Conservation (phyloP, 139 green algal genomes). For the Nannochloris sp. region DNA sequence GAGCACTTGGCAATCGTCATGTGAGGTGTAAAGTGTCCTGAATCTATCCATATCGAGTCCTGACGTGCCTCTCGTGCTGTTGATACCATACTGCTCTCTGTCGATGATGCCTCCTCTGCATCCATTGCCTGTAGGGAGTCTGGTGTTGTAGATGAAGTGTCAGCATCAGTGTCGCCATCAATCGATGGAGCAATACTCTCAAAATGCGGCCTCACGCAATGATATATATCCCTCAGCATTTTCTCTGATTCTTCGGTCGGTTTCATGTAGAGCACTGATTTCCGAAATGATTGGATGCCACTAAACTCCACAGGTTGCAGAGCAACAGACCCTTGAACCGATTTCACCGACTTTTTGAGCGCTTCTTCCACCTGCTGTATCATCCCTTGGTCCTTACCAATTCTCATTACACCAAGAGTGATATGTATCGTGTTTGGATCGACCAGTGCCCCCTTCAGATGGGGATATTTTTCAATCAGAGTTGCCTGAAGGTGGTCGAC, state of each 20-base stretch:
- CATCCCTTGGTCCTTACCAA: background rate
- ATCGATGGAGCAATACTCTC: background rate
- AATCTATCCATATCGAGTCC: too few relatives aligned
- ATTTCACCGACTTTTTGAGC: background rate
- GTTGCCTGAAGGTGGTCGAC: background rate
- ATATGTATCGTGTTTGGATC: slow-evolving; percentile 5
- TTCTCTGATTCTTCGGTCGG: background rate
- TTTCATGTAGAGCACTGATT: slow-evolving; percentile 4
- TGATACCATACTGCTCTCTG: too few relatives aligned
- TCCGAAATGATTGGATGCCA: slow-evolving; percentile 1
- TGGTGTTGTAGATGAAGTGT: too few relatives aligned
- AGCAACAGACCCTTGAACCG: background rate
- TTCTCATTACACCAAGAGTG: slow-evolving; percentile 2
- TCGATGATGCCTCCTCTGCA: too few relatives aligned
- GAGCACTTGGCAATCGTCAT: slow-evolving; percentile 9
- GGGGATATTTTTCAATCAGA: background rate
- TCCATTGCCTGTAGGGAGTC: too few relatives aligned
- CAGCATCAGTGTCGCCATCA: background rate
- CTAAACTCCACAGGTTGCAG: background rate
- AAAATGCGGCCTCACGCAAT: background rate
- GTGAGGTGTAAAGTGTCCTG: slow-evolving; percentile 1
- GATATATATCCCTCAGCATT: background rate
- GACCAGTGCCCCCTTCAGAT: background rate
- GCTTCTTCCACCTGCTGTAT: background rate
- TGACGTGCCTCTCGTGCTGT: too few relatives aligned